Evolutionary conservation across 2,329 filamentous ascomycete species (phyloP).

Genomic region (Lachnellula cervina): DNA sequence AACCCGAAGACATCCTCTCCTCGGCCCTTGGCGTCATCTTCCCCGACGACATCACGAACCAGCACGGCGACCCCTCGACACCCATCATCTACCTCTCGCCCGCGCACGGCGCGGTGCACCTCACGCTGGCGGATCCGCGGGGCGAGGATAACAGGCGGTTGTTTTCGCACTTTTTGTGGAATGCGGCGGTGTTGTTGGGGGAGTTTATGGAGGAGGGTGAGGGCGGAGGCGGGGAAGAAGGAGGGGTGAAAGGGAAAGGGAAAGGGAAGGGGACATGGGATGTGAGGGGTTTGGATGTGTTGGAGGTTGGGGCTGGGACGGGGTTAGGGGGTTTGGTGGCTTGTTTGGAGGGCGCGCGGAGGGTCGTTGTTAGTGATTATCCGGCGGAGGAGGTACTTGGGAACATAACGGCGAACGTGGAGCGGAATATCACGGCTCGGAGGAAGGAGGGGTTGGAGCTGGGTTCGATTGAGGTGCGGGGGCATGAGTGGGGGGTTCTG

Average conservation of each 20-base stretch:
- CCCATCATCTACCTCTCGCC: conserved; percentile 54
- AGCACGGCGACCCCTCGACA: conserved; percentile 57
- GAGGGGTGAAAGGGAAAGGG: too few relatives aligned
- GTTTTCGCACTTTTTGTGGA: conserved; percentile 73
- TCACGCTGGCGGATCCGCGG: conserved; percentile 37
- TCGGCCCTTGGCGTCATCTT: conserved; percentile 59
- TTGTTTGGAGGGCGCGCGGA: conserved; percentile 41
- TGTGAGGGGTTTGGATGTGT: conserved; percentile 31
- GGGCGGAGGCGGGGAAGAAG: too few relatives aligned
- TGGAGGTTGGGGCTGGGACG: conserved; percentile 66
- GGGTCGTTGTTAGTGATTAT: conserved; percentile 63
- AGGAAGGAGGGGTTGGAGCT: conserved; percentile 20
- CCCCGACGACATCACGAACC: conserved; percentile 57
- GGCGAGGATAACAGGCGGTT: conserved; percentile 51
- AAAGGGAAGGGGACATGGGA: too few relatives aligned
- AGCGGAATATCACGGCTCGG: conserved; percentile 40
- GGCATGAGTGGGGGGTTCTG: conserved; percentile 61
- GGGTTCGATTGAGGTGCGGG: conserved; percentile 43
- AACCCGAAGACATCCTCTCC: conserved; percentile 56
- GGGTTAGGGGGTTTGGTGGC: conserved; percentile 49
- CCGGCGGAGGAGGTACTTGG: conserved; percentile 55
- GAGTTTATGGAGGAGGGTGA: conserved; percentile 47
- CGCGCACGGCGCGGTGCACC: conserved; percentile 28
- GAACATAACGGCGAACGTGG: conserved; percentile 54
- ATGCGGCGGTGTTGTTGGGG: conserved; percentile 53